A percentile compares a stretch with the other conserved stretches of the same genome.
These are phyloP conservation scores for Aspergillus versicolor DNA, from an alignment of 2,329 filamentous ascomycete species.

Conservation along the genomic window DNA sequence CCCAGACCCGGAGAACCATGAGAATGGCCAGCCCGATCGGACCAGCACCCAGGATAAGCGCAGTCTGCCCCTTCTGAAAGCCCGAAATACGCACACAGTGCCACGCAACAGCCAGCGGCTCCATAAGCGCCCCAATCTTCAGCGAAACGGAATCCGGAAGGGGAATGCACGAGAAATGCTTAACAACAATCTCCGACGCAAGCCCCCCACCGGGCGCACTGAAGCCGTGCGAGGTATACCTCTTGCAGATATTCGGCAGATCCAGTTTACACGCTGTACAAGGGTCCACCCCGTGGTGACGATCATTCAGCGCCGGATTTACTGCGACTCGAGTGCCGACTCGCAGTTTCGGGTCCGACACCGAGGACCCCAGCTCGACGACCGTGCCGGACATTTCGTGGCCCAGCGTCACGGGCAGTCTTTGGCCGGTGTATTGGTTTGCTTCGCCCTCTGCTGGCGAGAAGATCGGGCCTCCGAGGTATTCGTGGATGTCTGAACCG, in stretches of 20 bases:
- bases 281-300: neutral
- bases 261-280: neutral
- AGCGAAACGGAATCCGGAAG: neutral
- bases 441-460: neutral
- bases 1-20: neutral
- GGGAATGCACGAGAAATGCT: neutral
- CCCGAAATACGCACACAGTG: neutral
- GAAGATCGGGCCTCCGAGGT: constrained; percentile 2
- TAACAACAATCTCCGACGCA: neutral
- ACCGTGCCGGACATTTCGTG: neutral
- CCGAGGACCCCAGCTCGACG: neutral
- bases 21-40: neutral
- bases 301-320: neutral
- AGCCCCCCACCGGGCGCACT: neutral
- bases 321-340: neutral
- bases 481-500: constrained; percentile 2
- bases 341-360: neutral
- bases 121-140: neutral
- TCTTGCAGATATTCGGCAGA: neutral
- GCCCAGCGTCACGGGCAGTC: neutral
- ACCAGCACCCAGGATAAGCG: neutral
- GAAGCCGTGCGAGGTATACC: neutral
- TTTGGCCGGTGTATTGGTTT: neutral
- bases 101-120: neutral
- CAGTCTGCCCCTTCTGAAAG: neutral